Percentiles rank a stretch among this genome's conserved stretches.
Conservation (phyloP, 177 flowering plant species). For the Telopea speciosissima region DNA sequence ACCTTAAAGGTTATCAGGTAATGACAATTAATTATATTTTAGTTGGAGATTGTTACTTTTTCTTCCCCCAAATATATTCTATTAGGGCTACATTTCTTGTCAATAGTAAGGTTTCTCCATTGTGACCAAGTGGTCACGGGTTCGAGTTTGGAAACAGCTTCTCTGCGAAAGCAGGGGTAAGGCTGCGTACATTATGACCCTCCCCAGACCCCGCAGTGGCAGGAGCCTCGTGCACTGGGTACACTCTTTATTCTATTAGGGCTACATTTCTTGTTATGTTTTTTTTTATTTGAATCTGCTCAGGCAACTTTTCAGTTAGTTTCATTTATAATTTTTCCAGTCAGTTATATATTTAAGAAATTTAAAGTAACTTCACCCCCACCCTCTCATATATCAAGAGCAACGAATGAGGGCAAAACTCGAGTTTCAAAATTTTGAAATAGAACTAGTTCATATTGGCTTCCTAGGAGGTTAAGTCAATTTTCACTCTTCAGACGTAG, state of each 20-base stretch:
- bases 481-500: not conserved
- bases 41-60: not conserved
- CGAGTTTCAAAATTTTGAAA: not conserved
- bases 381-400: too few species aligned
- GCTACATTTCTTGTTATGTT: not conserved
- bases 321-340: not conserved
- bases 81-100: not conserved
- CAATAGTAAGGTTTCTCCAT: too few species aligned
- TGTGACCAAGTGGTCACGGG: too few species aligned
- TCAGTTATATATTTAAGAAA: too few species aligned
- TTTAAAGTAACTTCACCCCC: too few species aligned
- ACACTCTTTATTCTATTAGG: not conserved
- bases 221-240: too few species aligned
- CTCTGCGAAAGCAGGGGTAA: too few species aligned
- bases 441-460: not conserved
- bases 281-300: not conserved
- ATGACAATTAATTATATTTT: not conserved
- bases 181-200: too few species aligned
- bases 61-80: not conserved
- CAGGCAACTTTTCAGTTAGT: not conserved
- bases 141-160: too few species aligned
- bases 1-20: constrained; percentile 91
- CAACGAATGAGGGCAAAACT: not conserved
- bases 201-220: too few species aligned
- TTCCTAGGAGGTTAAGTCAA: not conserved